Evolutionary conservation across 768 basidiomycete genomes (phyloP).

Genomic region (Kwoniella shandongensis): DNA sequence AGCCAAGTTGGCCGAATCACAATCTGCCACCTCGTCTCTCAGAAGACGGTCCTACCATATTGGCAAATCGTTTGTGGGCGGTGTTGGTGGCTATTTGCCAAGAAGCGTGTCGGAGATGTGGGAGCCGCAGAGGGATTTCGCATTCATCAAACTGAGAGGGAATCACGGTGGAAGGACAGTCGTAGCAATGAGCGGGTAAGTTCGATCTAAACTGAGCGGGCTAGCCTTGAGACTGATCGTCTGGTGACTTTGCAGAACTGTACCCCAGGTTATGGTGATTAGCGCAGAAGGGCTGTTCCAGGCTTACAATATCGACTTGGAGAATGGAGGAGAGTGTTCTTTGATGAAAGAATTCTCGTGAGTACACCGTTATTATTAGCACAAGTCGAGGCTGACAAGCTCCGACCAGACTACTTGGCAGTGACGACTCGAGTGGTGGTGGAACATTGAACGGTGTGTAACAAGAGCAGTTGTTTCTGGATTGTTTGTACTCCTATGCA

Average conservation of each 20-base stretch:
- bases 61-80: constrained; percentile 52
- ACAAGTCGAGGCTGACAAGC: not conserved
- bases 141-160: constrained; percentile 76
- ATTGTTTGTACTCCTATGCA: constrained; percentile 9
- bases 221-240: not conserved
- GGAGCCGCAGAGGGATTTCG: constrained; percentile 95
- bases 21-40: constrained; percentile 40
- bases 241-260: constrained; percentile 62
- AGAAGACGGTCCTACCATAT: constrained; percentile 45
- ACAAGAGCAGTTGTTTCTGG: not conserved
- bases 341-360: constrained; percentile 87
- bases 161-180: constrained; percentile 74
- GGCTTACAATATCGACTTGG: constrained; percentile 90
- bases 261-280: constrained; percentile 96
- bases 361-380: constrained; percentile 17
- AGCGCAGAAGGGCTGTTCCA: constrained; percentile 95
- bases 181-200: constrained; percentile 84
- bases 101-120: constrained; percentile 90
- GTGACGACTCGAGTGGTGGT: constrained; percentile 33
- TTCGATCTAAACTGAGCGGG: not conserved
- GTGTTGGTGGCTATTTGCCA: constrained; percentile 58
- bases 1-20: constrained; percentile 13
- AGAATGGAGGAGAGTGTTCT: constrained; percentile 91
- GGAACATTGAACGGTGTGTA: constrained; percentile 11
- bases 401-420: constrained; percentile 31